Evolutionary conservation across 2,329 filamentous ascomycete species (phyloP).

Genomic region (Alternaria angustiovoidea): DNA sequence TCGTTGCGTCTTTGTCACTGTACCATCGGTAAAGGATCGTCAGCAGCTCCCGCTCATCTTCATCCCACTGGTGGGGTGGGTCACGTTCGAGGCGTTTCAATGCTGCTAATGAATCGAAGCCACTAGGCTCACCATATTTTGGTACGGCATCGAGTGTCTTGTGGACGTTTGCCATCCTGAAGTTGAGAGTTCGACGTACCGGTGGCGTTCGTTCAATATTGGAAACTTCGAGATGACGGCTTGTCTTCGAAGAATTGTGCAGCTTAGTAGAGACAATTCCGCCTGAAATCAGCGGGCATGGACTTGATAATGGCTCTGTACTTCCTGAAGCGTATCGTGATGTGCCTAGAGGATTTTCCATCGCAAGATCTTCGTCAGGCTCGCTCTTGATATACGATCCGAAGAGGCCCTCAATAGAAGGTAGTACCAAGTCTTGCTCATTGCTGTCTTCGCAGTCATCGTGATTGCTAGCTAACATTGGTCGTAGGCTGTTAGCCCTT

Average conservation of each 20-base stretch:
- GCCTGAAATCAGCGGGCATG: neutral
- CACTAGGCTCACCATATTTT: neutral
- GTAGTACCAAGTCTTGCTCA: neutral
- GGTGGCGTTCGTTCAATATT: neutral
- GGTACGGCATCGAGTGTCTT: neutral
- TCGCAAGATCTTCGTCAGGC: neutral
- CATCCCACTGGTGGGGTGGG: constrained; percentile 3
- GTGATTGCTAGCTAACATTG: neutral
- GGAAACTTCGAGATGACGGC: neutral
- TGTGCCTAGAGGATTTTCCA: neutral
- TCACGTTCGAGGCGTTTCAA: neutral
- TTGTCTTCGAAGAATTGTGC: neutral
- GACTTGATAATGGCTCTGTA: neutral
- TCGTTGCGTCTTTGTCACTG: neutral
- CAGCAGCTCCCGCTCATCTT: constrained; percentile 15
- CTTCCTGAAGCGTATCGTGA: neutral
- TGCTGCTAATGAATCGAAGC: neutral
- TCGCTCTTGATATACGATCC: neutral
- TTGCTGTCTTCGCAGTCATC: neutral
- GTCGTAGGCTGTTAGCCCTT: neutral
- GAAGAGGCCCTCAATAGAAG: neutral
- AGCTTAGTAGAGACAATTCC: neutral
- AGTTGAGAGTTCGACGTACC: neutral
- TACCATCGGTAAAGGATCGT: constrained; percentile 22
- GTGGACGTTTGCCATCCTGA: neutral